phyloP scores from a whole-genome alignment of 305 asterid species.

The Galium porrigens region DNA sequence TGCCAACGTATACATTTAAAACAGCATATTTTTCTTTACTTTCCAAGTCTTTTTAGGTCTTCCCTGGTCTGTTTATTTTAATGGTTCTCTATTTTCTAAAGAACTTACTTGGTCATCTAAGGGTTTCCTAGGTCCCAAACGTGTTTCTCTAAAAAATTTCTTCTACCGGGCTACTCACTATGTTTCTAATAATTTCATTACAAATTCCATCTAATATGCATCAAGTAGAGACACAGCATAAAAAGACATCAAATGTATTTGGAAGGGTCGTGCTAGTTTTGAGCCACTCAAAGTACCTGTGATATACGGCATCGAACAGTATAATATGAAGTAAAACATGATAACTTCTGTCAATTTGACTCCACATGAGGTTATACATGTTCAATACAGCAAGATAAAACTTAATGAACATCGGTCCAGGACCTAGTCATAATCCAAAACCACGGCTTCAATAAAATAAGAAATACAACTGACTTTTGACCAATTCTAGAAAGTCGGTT shows the following conservation, averaged over 20 bases:
- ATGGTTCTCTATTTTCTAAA: neutral
- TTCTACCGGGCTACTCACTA: neutral
- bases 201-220: neutral
- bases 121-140: neutral
- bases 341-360: neutral
- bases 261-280: neutral
- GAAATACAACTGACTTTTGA: too few relatives aligned
- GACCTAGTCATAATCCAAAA: constrained; percentile 1
- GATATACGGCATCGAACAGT: neutral
- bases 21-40: neutral
- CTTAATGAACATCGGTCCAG: neutral
- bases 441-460: neutral
- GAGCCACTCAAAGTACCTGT: neutral
- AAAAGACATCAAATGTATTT: too few relatives aligned
- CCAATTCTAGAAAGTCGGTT: neutral
- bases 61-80: neutral
- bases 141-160: neutral
- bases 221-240: neutral
- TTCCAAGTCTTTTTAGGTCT: neutral
- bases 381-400: neutral
- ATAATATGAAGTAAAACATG: neutral
- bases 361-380: neutral
- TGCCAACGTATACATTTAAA: neutral
- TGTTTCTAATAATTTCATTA: neutral
- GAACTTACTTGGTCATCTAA: neutral